Base-by-base conservation (phyloP, 306 rosid genomes). In the Astragalus glycyphyllos region DNA sequence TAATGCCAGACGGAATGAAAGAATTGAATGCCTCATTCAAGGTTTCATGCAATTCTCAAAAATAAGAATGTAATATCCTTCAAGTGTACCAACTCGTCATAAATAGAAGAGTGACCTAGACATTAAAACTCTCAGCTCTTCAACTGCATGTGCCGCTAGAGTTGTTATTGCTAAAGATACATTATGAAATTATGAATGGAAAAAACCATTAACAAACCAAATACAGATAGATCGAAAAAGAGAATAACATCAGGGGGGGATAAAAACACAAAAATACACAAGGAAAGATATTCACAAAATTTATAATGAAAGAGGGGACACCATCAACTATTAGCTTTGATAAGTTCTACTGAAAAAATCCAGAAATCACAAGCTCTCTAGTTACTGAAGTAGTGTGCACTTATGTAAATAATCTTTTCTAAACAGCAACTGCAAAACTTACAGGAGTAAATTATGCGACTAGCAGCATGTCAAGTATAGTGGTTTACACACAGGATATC, bases 31-130 rank as follows among this genome's bases (percentile, higher is more conserved):
- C 16, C 53, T 7, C 56, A 46, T 80, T 38, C n/a, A n/a, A n/a
- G n/a, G n/a, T n/a, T n/a, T n/a, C 63, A 54, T 42, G 16, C 31
- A 65, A 79, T 4, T 67, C 55, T 47, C 46, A 37, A 46, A 26
- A 47, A 67, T 17, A n/a, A n/a, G n/a, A n/a, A n/a, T n/a, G n/a
- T n/a, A n/a, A n/a, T n/a, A n/a, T n/a, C n/a, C n/a, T n/a, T n/a
- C n/a, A n/a, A n/a, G n/a, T n/a, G n/a, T n/a, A n/a, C n/a, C n/a
- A n/a, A n/a, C n/a, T n/a, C n/a, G n/a, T n/a, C n/a, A n/a, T n/a
- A n/a, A n/a, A n/a, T n/a, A n/a, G n/a, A n/a, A n/a, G n/a, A n/a
- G n/a, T n/a, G n/a, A n/a, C n/a, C n/a, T n/a, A n/a, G n/a, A n/a
- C n/a, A n/a, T n/a, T n/a, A n/a, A n/a, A n/a, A n/a, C n/a, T n/a